Evolutionary conservation across 2,329 filamentous ascomycete species (phyloP), one percentile per base, ranked within the genome.

Genomic region (Waltergamsia citrina): DNA sequence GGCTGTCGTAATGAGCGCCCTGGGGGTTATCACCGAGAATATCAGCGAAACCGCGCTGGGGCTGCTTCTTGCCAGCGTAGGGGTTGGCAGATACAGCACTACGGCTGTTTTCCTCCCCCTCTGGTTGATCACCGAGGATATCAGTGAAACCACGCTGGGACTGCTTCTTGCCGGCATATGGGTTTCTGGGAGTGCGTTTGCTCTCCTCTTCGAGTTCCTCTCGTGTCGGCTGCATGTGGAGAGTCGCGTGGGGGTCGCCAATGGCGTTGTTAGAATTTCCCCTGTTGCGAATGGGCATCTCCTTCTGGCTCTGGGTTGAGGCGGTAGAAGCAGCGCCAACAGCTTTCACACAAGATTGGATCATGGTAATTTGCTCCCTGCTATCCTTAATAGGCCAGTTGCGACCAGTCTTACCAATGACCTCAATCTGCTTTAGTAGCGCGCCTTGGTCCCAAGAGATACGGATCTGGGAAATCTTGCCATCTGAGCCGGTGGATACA

Each of bases 331-430:
- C 21, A 9, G 35, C 17, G 18, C 20, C 32, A 6, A 26, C 35
- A 37, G 52, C 56, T 46, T 72, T 71, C 47, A 75, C 62, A 42
- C 69, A 79, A 32, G 64, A 67, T 42, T 72, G 67, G 48, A 94
- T 85, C 49, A 94, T 64, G 48, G 77, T 79, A 46, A 81, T 70
- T 63, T 96, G 88, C 35, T 94, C 87, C 48, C 76, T 76, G 52
- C 81, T 83, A 53, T 94, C 87, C 46, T 78, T 77, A 52, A 98
- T 93, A 35, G 92, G 92, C 92, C 92, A 98, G 61, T 92, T 94
- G 56, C 82, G 84, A 37, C 85, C 85, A 35, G 82, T 81, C 53
- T 80, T 81, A 49, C 92, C 90, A 57, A 98, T 96, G 37, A 95
- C 79, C 41, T 95, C 88, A 43, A 95, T 73, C 57, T 94, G 82